Base-by-base conservation (phyloP, 2,329 filamentous ascomycete species). In the Fusarium zealandicum region DNA sequence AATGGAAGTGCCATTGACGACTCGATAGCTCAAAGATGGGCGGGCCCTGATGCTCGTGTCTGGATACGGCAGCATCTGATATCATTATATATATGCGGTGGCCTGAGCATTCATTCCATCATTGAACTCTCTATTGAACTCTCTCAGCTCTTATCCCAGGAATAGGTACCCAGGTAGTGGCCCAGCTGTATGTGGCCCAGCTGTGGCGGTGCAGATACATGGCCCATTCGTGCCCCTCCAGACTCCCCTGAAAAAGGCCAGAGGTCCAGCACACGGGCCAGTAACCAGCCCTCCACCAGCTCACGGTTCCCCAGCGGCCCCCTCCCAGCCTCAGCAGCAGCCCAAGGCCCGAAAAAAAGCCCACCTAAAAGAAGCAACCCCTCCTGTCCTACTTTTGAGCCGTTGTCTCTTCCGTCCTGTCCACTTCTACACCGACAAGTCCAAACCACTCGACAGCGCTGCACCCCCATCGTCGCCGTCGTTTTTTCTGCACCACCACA, bases 391-490 rank as follows among this genome's bases (percentile, higher is more conserved):
- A 52, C 46, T 30, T 37, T 60, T 35, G 46, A 65, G 62, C 50
- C 51, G 57, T 47, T 56, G 43, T 55, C 52, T 48, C 43, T 45
- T 66, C 8, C 8, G 22, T 25, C 22, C 22, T 51, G 60, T 54
- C 63, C 59, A 62, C 60, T 55, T 66, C 60, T 59, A 69, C 67
- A 69, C 67, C 67, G 67, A 69, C 67, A 69, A 67, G 60, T 68
- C 61, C 22, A 64, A 64, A 65, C 66, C 63, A 64, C 51, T 58
- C 59, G 57, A 65, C 65, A 50, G 63, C 56, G 51, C 53, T 54
- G 40, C 59, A 62, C 51, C 51, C 51, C 54, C 54, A 61, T 62
- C 62, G 46, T 57, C 60, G 63, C 68, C 64, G 61, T 69, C 65
- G 64, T 67, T 65, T 65, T 67, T 64, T 65, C 65, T 67, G 64